phyloP scores from a whole-genome alignment of 192 early-diverging fungal species.

The Chytriomyces hyalinus region DNA sequence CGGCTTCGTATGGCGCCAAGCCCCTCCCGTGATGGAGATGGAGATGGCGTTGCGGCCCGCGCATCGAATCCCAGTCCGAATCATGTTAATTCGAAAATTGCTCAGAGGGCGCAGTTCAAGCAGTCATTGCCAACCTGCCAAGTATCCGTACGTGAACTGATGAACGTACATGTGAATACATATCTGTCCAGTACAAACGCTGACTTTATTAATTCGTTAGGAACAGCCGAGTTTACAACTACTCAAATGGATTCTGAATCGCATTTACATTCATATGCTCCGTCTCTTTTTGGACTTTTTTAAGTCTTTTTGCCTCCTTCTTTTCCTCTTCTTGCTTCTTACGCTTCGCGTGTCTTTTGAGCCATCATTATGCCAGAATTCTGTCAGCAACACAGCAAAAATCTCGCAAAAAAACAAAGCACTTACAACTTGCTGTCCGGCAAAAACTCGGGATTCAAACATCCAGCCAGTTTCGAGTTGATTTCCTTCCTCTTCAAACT shows the following conservation, averaged over 20 bases:
- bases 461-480: conserved; percentile 37
- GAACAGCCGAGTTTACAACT: too few relatives aligned
- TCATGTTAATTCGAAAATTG: background rate
- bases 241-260: too few relatives aligned
- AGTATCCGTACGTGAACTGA: too few relatives aligned
- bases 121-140: too few relatives aligned
- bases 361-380: too few relatives aligned
- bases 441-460: conserved; percentile 48
- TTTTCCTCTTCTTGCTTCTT: conserved; percentile 12
- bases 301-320: conserved; percentile 31
- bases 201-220: too few relatives aligned
- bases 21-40: background rate
- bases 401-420: background rate
- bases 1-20: background rate
- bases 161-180: too few relatives aligned
- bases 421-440: conserved; percentile 42
- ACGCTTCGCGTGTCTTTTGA: conserved; percentile 5
- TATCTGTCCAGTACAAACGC: too few relatives aligned
- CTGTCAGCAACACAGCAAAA: too few relatives aligned
- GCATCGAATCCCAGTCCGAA: background rate
- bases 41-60: background rate
- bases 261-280: too few relatives aligned
- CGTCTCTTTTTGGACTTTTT: conserved; percentile 16
- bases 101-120: background rate
- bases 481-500: conserved; percentile 36